Evolutionary conservation across 768 basidiomycete species (phyloP), one percentile per base, ranked within the genome.

Genomic region (Leccinum variicolor): DNA sequence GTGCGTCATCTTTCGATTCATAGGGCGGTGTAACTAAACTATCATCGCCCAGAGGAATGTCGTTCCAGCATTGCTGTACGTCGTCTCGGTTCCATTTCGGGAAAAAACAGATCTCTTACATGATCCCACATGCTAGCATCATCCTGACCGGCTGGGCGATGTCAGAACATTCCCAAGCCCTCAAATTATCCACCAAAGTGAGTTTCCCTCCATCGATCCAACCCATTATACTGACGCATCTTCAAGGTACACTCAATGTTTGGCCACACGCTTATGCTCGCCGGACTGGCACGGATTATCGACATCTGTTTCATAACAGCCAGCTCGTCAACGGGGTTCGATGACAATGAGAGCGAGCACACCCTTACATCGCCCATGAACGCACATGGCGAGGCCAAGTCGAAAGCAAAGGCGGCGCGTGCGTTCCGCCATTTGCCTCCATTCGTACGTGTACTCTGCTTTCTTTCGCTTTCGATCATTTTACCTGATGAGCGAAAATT

Each of bases 111-210:
- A 53, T 41, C 41, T 19, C 14, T 25, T 50, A 52, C 47, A 4
- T 52, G 25, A 23, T 34, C 28, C 33, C 31, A 7, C 5, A 58
- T 14, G 41, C 34, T 58, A 93, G 89, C 50, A 87, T 95, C 62
- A 86, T 93, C 57, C 77, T 97, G 57, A 97, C 95, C 0, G 95
- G 95, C 6, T 96, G 90, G 87, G 94, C 88, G 0, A 95, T 97
- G 90, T 89, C 90, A 0, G 86, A 91, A 46, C 94, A 97, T 62
- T 83, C 84, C 1, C 94, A 98, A 75, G 85, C 83, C 5, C 78
- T 94, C 50, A 87, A 85, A 84, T 77, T 95, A 39, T 92, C 92
- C 1, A 91, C 92, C 1, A 85, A 85, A 76, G 92, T 92, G 53
- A 50, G 64, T 21, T 1, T 43, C 7, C 29, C 43, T 11, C 39